Evolutionary conservation across 1,139 yeast species (phyloP).

Genomic region (Lodderomyces beijingensis): DNA sequence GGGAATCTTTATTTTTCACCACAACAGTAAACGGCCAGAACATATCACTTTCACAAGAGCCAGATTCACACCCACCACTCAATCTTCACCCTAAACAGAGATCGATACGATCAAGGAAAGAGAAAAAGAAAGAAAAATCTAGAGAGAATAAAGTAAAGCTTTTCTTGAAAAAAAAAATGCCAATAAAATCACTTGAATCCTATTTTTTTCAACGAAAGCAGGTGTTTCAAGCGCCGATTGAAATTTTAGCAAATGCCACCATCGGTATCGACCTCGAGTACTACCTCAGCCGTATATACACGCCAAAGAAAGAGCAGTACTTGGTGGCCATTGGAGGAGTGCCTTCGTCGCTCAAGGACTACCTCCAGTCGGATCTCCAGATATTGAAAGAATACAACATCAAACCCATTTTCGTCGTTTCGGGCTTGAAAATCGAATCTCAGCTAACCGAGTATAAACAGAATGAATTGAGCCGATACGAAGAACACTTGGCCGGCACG

Average conservation of each 20-base stretch:
- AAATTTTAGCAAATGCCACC: constrained; percentile 60
- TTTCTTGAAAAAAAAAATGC: constrained; percentile 23
- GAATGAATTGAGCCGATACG: constrained; percentile 41
- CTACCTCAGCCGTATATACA: constrained; percentile 60
- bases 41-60: no score
- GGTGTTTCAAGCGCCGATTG: constrained; percentile 60
- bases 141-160: no score
- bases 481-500: constrained; percentile 41
- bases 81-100: no score
- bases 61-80: no score
- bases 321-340: constrained; percentile 82
- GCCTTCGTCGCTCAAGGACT: constrained; percentile 59
- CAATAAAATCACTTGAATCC: constrained; percentile 67
- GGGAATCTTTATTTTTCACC: no score
- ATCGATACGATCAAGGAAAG: no score
- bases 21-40: no score
- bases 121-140: no score
- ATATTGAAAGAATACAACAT: constrained; percentile 59
- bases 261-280: constrained; percentile 86
- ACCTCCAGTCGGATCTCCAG: constrained; percentile 59
- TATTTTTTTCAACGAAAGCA: constrained; percentile 67
- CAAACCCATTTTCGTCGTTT: constrained; percentile 72
- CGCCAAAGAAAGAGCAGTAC: constrained; percentile 64
- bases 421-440: constrained; percentile 47
- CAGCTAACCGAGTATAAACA: constrained; percentile 27